These are phyloP conservation scores for Glycine latifolia DNA, from an alignment of 306 rosid species.

Conservation along the genomic window DNA sequence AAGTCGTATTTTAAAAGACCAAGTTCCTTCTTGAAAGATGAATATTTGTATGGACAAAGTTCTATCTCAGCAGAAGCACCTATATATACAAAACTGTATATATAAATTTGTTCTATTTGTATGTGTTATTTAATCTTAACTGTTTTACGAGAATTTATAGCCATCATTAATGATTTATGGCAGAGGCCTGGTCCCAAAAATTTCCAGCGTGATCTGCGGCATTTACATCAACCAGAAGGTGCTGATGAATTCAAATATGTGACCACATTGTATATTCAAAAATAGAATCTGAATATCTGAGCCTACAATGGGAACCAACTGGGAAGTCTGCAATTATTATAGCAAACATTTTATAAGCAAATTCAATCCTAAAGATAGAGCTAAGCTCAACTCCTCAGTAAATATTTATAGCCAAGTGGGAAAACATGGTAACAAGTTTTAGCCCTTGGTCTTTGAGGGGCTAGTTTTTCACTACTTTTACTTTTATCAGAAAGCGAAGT, in stretches of 20 bases:
- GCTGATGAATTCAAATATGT: conserved; percentile 10
- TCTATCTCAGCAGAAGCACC: neutral
- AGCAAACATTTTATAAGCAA: too few species aligned
- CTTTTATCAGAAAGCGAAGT: neutral
- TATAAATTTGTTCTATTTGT: neutral
- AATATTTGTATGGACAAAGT: too few species aligned
- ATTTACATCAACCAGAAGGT: conserved; percentile 14
- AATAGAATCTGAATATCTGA: neutral
- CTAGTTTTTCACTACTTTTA: conserved; percentile 2
- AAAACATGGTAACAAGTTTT: conserved; percentile 15
- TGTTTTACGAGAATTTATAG: neutral
- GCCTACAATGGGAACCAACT: neutral
- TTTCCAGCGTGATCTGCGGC: conserved; percentile 18
- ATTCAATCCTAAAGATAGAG: too few species aligned
- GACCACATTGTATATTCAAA: neutral
- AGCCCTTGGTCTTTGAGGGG: neutral
- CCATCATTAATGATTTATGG: neutral
- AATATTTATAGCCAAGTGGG: too few species aligned
- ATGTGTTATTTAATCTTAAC: conserved; percentile 8
- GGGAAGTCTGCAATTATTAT: too few species aligned
- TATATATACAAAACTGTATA: neutral
- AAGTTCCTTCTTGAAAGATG: too few species aligned
- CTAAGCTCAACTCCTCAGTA: too few species aligned
- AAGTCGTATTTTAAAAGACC: neutral
- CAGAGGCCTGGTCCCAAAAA: conserved; percentile 18